These are phyloP conservation scores for Phytophthora niederhauseri DNA, from an alignment of 352 stramenopile genomes.

Conservation along the genomic window DNA sequence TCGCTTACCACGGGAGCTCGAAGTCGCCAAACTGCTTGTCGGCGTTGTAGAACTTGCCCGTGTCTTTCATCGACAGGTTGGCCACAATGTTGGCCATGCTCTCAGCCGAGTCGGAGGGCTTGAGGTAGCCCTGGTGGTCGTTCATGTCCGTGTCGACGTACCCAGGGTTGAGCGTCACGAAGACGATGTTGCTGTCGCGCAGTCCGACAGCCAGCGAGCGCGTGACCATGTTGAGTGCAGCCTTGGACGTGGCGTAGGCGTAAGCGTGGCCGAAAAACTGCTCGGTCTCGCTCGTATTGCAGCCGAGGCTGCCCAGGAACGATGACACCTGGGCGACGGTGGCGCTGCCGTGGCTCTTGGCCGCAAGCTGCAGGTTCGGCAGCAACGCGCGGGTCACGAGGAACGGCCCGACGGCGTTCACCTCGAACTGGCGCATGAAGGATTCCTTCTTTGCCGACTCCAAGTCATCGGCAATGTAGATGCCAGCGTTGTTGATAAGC, in stretches of 20 bases:
- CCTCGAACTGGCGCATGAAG: slow-evolving; percentile 56
- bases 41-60: slow-evolving; percentile 39
- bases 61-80: slow-evolving; percentile 25
- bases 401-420: slow-evolving; percentile 61
- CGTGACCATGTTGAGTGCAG: slow-evolving; percentile 68
- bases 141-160: slow-evolving; percentile 51
- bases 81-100: slow-evolving; percentile 32
- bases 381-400: slow-evolving; percentile 55
- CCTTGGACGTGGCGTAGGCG: slow-evolving; percentile 68
- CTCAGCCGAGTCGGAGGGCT: slow-evolving; percentile 28
- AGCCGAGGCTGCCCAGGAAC: slow-evolving; percentile 47
- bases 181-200: slow-evolving; percentile 36
- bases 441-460: slow-evolving; percentile 43
- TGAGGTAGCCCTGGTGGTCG: slow-evolving; percentile 23
- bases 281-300: slow-evolving; percentile 31
- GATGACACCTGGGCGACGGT: slow-evolving; percentile 54
- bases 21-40: slow-evolving; percentile 14
- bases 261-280: slow-evolving; percentile 40
- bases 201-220: slow-evolving; percentile 45
- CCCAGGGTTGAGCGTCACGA: slow-evolving; percentile 41
- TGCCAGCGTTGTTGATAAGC: slow-evolving; percentile 66
- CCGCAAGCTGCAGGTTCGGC: slow-evolving; percentile 43
- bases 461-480: slow-evolving; percentile 32
- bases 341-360: slow-evolving; percentile 39
- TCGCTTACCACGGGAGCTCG: slow-evolving; percentile 38